Conservation (phyloP, 1,284 basidiomycete genomes). For the Rhodotorula glutinis region DNA sequence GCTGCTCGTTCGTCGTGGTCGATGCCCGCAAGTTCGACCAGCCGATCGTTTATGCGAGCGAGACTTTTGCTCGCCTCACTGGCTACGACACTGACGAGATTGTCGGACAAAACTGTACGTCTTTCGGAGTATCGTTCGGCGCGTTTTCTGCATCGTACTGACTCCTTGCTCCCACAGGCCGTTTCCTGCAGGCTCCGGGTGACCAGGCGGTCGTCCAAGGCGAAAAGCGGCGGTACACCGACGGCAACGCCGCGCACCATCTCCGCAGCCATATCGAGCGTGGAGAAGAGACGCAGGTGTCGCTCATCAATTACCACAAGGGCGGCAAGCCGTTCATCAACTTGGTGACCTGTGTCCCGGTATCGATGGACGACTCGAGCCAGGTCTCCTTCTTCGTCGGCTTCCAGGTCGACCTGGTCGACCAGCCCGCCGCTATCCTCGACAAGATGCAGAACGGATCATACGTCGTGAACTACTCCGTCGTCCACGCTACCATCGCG, state of each 20-base stretch:
- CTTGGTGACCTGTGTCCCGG: conserved; percentile 52
- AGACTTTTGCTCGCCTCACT: conserved; percentile 73
- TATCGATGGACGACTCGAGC: conserved; percentile 57
- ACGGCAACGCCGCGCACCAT: conserved; percentile 59
- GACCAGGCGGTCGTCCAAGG: conserved; percentile 61
- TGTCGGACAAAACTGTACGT: conserved; percentile 27
- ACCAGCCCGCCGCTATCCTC: conserved; percentile 78
- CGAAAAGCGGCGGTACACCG: conserved; percentile 60
- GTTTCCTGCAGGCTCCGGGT: conserved; percentile 66
- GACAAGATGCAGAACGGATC: conserved; percentile 57
- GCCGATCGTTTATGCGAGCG: conserved; percentile 84
- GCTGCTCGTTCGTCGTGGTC: conserved; percentile 82
- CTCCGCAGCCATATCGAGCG: conserved; percentile 64
- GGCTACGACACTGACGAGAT: conserved; percentile 64
- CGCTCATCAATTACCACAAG: conserved; percentile 82
- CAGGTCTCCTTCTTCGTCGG: conserved; percentile 78
- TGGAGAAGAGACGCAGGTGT: conserved; percentile 82
- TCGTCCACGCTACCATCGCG: conserved; percentile 25
- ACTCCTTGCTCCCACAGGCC: conserved; percentile 60
- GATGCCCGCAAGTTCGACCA: conserved; percentile 74
- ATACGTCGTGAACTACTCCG: conserved; percentile 44
- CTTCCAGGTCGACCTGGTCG: conserved; percentile 73
- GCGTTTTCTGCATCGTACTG: conserved; percentile 57
- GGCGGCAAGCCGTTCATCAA: conserved; percentile 67
- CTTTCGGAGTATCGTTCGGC: not conserved